Base-by-base conservation (phyloP, 345 rosid genomes). In the Rubroshorea leprosula region DNA sequence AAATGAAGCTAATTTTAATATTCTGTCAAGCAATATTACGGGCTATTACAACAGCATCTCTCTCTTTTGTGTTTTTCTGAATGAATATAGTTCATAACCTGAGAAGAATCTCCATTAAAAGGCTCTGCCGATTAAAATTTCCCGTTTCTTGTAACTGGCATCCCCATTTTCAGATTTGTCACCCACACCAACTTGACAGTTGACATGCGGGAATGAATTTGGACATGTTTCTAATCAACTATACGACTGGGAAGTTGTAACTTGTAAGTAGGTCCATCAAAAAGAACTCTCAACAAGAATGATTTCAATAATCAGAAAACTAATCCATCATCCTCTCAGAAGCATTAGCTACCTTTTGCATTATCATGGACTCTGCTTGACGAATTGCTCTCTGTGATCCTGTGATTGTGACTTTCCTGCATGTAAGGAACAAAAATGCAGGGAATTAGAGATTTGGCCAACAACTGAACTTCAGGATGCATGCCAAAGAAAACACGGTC, bases 371-470 rank as follows among this genome's bases (percentile, higher is more conserved):
- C 72, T 94, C 97, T 5, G 99, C 97, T 62, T 84, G 76, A 26
- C 73, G 82, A 54, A 90, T 73, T 24, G 97, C 90, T 74, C 96
- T 81, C 60, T 87, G 90, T 27, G 99, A 73, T 41, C 99, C 99
- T 2, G 85, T 85, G 73, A 94, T 94, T 11, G 86, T 90, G 66
- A 90, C 94, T 75, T 90, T 94, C 95, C 99, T 94, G 83, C 66
- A 48, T 68, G 41, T 44, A 25, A 10, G 43, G 41, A 23, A 27
- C 16, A 39, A 58, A 46, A 55, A 49, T 22, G 18, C n/a, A 44
- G 10, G 45, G 46, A 29, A 14, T 49, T 49, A 50, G 1, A 10
- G 25, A 63, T 41, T 6, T 10, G 24, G 7, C 52, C 19, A 0
- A 16, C 21, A 51, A 51, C 57, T 61, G 8, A 6, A n/a, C 27